A percentile compares a stretch with the other conserved stretches of the same genome.
Evolutionary conservation across 2,329 filamentous ascomycete species (phyloP).

Genomic region (Basipetospora chlamydospora): DNA sequence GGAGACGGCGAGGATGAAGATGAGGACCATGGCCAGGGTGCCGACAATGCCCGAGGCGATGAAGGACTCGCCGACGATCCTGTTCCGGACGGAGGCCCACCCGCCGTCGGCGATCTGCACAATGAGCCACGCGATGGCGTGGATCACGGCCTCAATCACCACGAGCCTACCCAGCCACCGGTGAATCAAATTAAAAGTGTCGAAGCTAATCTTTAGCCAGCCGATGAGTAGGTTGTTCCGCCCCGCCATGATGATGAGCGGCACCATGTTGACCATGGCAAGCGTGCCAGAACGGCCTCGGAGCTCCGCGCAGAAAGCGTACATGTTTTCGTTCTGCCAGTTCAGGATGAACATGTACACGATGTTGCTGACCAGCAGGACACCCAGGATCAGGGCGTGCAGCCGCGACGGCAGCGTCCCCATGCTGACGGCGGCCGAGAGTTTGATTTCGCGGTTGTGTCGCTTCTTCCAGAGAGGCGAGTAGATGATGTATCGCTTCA

Average conservation of each 20-base stretch:
- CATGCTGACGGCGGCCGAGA: constrained; percentile 44
- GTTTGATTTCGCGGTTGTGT: constrained; percentile 51
- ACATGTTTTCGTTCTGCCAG: constrained; percentile 42
- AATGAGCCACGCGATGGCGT: constrained; percentile 57
- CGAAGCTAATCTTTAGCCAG: constrained; percentile 60
- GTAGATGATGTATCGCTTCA: constrained; percentile 47
- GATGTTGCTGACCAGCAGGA: constrained; percentile 46
- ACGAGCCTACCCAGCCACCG: constrained; percentile 70
- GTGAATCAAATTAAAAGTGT: constrained; percentile 71
- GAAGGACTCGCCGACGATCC: constrained; percentile 45
- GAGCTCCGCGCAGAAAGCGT: constrained; percentile 45
- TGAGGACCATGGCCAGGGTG: constrained; percentile 43
- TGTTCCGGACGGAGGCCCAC: constrained; percentile 39
- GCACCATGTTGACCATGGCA: constrained; percentile 62
- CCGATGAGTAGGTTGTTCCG: constrained; percentile 67
- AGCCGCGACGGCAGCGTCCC: constrained; percentile 54
- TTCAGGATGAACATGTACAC: constrained; percentile 48
- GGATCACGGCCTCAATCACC: constrained; percentile 51
- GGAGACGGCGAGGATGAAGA: constrained; percentile 59
- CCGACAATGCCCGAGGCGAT: constrained; percentile 51
- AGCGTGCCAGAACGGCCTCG: constrained; percentile 58
- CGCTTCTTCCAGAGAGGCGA: constrained; percentile 51
- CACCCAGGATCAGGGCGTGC: constrained; percentile 40
- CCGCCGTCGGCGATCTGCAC: constrained; percentile 55
- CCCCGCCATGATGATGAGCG: constrained; percentile 58